A percentile compares a stretch with the other conserved stretches of the same genome.
Conservation (phyloP, 192 early-diverging fungal genomes). For the Dissophora globulifera region DNA sequence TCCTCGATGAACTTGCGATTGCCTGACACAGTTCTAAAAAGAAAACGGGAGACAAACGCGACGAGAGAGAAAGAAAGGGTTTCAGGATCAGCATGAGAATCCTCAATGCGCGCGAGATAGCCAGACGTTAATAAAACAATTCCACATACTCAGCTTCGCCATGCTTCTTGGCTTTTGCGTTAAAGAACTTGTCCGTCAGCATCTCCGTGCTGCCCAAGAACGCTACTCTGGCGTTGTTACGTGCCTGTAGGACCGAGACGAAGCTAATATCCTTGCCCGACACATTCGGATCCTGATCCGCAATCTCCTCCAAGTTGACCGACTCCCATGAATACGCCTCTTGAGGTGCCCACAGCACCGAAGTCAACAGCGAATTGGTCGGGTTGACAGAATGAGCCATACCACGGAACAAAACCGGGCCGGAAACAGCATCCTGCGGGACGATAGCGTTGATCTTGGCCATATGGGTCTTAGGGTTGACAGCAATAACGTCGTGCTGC, state of each 20-base stretch:
- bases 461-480: constrained; percentile 54
- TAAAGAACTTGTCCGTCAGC: constrained; percentile 79
- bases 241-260: constrained; percentile 88
- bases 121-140: constrained; percentile 8
- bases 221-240: constrained; percentile 87
- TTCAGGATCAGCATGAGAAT: no score
- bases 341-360: constrained; percentile 64
- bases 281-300: constrained; percentile 51
- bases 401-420: constrained; percentile 79
- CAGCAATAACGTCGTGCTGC: constrained; percentile 66
- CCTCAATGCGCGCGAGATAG: no score
- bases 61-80: no score
- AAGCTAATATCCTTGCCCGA: constrained; percentile 74
- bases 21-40: constrained; percentile 52
- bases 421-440: constrained; percentile 45
- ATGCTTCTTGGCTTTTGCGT: constrained; percentile 9
- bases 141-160: constrained; percentile 34
- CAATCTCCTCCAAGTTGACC: constrained; percentile 51
- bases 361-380: constrained; percentile 68
- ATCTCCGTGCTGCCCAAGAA: constrained; percentile 86
- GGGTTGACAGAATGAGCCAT: constrained; percentile 76
- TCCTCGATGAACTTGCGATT: constrained; percentile 83
- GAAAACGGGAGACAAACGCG: no score
- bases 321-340: constrained; percentile 76
- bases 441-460: constrained; percentile 57